Conservation (phyloP, 164 flowering plant genomes). For the Aristolochia fimbriata region DNA sequence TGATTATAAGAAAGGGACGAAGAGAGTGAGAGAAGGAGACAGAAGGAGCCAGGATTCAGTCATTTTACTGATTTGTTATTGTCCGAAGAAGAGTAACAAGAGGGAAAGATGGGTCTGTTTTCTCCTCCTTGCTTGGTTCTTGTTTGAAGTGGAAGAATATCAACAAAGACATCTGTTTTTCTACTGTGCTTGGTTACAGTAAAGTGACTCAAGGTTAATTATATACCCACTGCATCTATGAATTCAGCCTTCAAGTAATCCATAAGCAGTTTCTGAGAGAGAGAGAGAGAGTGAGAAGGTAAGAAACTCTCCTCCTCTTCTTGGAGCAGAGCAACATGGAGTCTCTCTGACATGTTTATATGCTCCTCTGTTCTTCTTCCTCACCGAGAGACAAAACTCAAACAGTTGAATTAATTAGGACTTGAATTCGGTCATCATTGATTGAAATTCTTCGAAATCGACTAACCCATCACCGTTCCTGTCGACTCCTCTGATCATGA, state of each 20-base stretch:
- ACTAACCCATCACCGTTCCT: constrained; percentile 67
- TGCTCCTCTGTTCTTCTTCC: neutral
- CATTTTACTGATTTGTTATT: no score
- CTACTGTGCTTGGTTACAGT: no score
- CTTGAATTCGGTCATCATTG: constrained; percentile 34
- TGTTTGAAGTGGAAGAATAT: no score
- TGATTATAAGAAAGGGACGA: neutral
- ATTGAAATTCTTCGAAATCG: constrained; percentile 49
- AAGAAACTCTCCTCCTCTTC: neutral
- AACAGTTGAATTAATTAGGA: neutral
- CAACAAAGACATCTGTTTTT: no score
- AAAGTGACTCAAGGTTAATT: no score
- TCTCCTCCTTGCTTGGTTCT: no score
- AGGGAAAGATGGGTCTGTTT: no score
- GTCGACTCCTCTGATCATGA: constrained; percentile 61
- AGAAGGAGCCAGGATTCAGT: neutral
- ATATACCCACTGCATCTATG: neutral
- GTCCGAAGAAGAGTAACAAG: no score
- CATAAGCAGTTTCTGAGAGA: neutral
- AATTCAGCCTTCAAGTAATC: neutral
- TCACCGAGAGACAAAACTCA: neutral
- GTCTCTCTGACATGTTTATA: neutral
- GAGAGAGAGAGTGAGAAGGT: no score
- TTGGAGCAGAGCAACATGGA: neutral
- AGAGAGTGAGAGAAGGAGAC: neutral